Evolutionary conservation across 2,329 filamentous ascomycete genomes (phyloP).

Genomic region (Trichophyton equinum): DNA sequence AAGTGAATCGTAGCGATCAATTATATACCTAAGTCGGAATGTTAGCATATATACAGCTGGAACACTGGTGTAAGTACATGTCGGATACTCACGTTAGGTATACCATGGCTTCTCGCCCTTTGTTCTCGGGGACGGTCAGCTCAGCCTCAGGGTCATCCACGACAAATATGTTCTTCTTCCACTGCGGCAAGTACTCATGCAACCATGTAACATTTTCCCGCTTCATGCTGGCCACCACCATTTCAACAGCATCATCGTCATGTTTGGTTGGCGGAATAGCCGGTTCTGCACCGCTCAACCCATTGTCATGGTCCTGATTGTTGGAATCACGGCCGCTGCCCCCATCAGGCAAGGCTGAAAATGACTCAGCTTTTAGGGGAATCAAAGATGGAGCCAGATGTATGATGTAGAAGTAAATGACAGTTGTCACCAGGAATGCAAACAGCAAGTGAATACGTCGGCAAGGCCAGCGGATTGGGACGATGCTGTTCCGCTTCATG

Average conservation of each 20-base stretch:
- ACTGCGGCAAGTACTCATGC: slow-evolving; percentile 29
- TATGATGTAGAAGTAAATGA: background rate
- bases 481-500: background rate
- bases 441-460: background rate
- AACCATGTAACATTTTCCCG: slow-evolving; percentile 31
- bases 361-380: background rate
- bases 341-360: background rate
- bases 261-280: slow-evolving; percentile 15
- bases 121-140: slow-evolving; percentile 45
- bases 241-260: slow-evolving; percentile 65
- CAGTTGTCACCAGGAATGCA: background rate
- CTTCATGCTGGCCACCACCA: slow-evolving; percentile 31
- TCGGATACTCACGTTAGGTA: slow-evolving; percentile 37
- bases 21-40: slow-evolving; percentile 35
- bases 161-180: slow-evolving; percentile 44
- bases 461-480: background rate
- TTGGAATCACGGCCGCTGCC: background rate
- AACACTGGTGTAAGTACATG: background rate
- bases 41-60: background rate
- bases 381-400: background rate
- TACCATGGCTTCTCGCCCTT: slow-evolving; percentile 50
- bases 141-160: slow-evolving; percentile 41
- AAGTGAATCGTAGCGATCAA: slow-evolving; percentile 49
- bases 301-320: background rate
- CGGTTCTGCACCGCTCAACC: background rate